A percentile compares a stretch with the other conserved stretches of the same genome.
phyloP scores from a whole-genome alignment of 441 rosid genomes.

The Erodium moschatum region DNA sequence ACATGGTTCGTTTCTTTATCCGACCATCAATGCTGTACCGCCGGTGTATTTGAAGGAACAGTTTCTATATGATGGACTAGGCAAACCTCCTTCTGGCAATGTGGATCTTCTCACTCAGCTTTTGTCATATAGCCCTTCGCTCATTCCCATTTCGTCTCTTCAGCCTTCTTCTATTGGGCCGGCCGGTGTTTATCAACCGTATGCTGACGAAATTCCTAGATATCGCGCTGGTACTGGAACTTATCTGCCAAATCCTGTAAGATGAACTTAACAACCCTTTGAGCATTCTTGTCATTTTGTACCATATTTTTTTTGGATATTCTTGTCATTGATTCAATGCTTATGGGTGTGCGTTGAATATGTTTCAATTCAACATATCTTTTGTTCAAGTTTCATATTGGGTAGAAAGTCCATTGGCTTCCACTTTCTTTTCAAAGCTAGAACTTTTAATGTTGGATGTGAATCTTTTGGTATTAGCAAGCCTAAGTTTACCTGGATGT shows the following conservation, averaged over 20 bases:
- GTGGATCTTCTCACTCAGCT: constrained; percentile 9
- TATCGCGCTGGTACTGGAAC: constrained; percentile 18
- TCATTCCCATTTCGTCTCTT: constrained; percentile 7
- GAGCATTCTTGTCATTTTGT: neutral
- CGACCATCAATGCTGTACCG: constrained; percentile 11
- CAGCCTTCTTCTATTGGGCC: constrained; percentile 11
- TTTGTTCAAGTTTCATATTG: neutral
- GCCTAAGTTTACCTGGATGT: neutral
- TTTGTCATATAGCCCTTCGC: constrained; percentile 11
- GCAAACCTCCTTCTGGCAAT: constrained; percentile 8
- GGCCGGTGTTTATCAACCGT: constrained; percentile 13
- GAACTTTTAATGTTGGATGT: too few species aligned
- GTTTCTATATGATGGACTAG: constrained; percentile 13
- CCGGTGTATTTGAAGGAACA: constrained; percentile 13
- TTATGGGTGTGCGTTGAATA: too few species aligned
- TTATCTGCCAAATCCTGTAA: constrained; percentile 20
- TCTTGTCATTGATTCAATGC: neutral
- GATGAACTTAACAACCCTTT: constrained; percentile 3
- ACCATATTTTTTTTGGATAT: neutral
- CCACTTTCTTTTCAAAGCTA: too few species aligned
- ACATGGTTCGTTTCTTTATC: constrained; percentile 8
- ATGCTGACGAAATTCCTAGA: constrained; percentile 11
- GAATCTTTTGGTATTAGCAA: neutral
- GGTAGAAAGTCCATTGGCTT: neutral
- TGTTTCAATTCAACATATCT: neutral